These are phyloP conservation scores for Actinidia polygama DNA, from an alignment of 179 eudicot species.

Conservation along the genomic window DNA sequence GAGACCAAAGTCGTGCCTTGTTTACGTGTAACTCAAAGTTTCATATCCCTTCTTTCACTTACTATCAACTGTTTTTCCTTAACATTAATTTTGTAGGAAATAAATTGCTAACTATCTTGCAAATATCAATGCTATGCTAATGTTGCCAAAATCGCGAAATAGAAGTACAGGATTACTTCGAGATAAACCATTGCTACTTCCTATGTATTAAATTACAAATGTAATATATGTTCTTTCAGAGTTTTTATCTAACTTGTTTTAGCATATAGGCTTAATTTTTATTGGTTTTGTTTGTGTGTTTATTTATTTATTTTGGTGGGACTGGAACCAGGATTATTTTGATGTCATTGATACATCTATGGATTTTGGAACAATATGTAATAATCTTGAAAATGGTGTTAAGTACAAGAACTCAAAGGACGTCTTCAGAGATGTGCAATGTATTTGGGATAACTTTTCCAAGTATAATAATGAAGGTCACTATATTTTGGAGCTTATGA, in stretches of 20 bases:
- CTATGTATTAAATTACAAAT: not conserved
- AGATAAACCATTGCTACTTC: too few relatives aligned
- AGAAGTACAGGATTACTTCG: too few relatives aligned
- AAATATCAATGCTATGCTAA: not conserved
- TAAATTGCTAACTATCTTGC: not conserved
- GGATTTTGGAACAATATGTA: conserved; percentile 90
- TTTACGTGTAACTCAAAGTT: not conserved
- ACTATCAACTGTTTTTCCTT: not conserved
- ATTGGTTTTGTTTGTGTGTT: not conserved
- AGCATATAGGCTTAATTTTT: not conserved
- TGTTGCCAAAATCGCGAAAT: not conserved
- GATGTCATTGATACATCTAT: conserved; percentile 90
- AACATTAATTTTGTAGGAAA: not conserved
- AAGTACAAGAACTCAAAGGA: conserved; percentile 79
- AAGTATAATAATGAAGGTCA: conserved; percentile 91
- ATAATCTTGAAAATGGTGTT: conserved; percentile 75
- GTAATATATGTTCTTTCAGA: not conserved
- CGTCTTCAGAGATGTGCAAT: conserved; percentile 76
- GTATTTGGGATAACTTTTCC: conserved; percentile 84
- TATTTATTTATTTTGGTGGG: not conserved
- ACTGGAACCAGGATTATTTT: conserved; percentile 71
- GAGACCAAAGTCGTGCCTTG: too few relatives aligned
- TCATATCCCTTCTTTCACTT: not conserved
- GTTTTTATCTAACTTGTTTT: not conserved
- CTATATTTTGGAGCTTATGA: conserved; percentile 89